Evolutionary conservation across 2,329 filamentous ascomycete genomes (phyloP), one percentile per base, ranked within the genome.

Genomic region (Hymenoscyphus albidus): DNA sequence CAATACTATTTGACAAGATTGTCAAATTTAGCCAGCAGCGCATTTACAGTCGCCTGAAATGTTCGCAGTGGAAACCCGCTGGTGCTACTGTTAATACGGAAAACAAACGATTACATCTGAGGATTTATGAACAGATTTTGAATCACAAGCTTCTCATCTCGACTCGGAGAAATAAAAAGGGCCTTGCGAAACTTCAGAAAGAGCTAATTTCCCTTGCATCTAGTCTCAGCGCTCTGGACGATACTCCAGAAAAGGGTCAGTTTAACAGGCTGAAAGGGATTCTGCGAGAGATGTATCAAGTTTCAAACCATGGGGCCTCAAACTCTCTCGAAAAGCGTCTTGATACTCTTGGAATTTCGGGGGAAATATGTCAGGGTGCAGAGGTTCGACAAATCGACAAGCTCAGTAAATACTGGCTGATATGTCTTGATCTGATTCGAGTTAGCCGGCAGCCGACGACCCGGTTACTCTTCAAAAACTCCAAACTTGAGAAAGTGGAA

Each of bases 311-410:
- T 10, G 58, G 22, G 10, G 9, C 2, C 9, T 61, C n/a, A 9
- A 66, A 55, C 22, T 62, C 62, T 12, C 57, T 66, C 7, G 62
- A 57, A 59, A 58, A 16, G 13, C 39, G 54, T 13, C 55, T 64
- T 13, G 13, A 39, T 32, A 9, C 13, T 14, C 22, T 61, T 18
- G 40, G 40, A 22, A 12, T 59, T 38, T 2, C n/a, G 10, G 3
- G n/a, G n/a, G 13, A 13, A 4, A 58, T 58, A 3, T 39, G 4
- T 10, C 18, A 35, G 6, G 31, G 44, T 14, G 9, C 27, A 32
- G 57, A 35, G 31, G 62, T 69, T 5, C 44, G 62, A 6, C 35
- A 69, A 38, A 68, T 69, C 18, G 67, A 69, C 32, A 65, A 67
- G 27, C 59, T 70, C 1, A 58, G 63, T 32, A 65, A 59, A 39